These are phyloP conservation scores for Coprinopsis marcescibilis DNA, from an alignment of 768 basidiomycete species.

Conservation along the genomic window DNA sequence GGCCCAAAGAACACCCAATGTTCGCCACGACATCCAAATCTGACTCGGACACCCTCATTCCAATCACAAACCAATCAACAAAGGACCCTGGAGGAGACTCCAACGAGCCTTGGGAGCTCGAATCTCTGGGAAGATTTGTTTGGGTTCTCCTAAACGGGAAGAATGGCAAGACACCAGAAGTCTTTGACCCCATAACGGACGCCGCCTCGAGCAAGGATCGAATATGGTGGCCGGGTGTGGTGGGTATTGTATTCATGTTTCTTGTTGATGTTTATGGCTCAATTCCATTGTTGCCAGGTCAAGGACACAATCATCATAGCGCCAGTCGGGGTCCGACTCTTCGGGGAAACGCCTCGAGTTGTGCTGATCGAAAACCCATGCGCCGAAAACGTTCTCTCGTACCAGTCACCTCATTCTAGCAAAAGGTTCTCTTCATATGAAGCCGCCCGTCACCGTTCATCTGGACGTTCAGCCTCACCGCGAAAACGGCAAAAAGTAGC, in stretches of 20 bases:
- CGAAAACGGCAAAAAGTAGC: constrained; percentile 6
- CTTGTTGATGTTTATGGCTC: not conserved
- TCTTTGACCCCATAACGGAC: constrained; percentile 26
- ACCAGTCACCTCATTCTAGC: not conserved
- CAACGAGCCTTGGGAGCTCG: constrained; percentile 17
- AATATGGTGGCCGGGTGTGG: constrained; percentile 73
- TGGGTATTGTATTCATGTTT: constrained; percentile 25
- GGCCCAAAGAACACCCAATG: not conserved
- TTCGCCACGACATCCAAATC: not conserved
- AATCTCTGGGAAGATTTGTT: constrained; percentile 33
- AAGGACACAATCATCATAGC: constrained; percentile 9
- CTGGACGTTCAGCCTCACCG: constrained; percentile 17
- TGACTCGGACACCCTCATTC: constrained; percentile 1
- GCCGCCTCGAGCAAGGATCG: constrained; percentile 17
- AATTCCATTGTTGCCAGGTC: constrained; percentile 19
- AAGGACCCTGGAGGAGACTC: no score
- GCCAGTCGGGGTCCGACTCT: constrained; percentile 23
- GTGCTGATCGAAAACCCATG: constrained; percentile 31
- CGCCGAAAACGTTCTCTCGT: constrained; percentile 34
- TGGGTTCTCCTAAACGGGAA: constrained; percentile 48
- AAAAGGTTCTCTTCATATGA: constrained; percentile 24
- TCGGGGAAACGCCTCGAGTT: constrained; percentile 19
- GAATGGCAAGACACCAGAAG: constrained; percentile 19
- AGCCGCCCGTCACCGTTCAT: constrained; percentile 32
- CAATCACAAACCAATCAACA: not conserved